phyloP scores from a whole-genome alignment of 345 rosid species.

The Garcia nutans region DNA sequence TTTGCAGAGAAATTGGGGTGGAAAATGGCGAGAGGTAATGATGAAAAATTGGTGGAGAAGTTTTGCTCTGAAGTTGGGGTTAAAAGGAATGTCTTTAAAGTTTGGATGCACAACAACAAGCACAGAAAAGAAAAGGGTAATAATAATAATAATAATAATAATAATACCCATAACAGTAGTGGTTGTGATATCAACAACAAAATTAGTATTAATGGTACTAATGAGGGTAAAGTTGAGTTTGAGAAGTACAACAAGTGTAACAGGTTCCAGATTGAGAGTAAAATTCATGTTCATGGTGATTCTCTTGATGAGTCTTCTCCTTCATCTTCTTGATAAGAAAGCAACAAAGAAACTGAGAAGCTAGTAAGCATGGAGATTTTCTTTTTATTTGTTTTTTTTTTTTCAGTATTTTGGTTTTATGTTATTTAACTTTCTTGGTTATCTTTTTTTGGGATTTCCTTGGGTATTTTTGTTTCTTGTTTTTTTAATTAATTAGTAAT shows the following conservation, averaged over 20 bases:
- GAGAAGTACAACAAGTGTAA: not conserved
- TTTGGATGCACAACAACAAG: slow-evolving; percentile 87
- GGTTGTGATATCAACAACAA: slow-evolving; percentile 6
- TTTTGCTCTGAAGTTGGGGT: slow-evolving; percentile 67
- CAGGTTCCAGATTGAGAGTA: slow-evolving; percentile 14
- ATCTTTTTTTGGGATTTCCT: not conserved
- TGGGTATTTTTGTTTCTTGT: slow-evolving; percentile 5
- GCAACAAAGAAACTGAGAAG: not conserved
- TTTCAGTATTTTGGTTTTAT: not conserved
- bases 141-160: not conserved
- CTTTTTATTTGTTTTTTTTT: not conserved
- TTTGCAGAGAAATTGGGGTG: slow-evolving; percentile 77
- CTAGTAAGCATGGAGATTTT: not conserved
- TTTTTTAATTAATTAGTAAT: slow-evolving; percentile 4
- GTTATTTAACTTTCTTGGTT: not conserved
- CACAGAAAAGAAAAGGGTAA: slow-evolving; percentile 39
- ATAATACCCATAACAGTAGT: too few relatives aligned
- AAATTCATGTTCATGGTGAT: slow-evolving; percentile 16
- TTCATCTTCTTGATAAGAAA: slow-evolving; percentile 12
- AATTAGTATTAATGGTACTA: not conserved
- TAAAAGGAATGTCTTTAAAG: slow-evolving; percentile 65
- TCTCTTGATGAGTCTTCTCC: slow-evolving; percentile 25
- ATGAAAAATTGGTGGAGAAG: slow-evolving; percentile 46
- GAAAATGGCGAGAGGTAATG: slow-evolving; percentile 53
- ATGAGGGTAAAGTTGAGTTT: slow-evolving; percentile 3